phyloP scores from a whole-genome alignment of 1,139 yeast genomes.

The Yamadazyma triangularis region DNA sequence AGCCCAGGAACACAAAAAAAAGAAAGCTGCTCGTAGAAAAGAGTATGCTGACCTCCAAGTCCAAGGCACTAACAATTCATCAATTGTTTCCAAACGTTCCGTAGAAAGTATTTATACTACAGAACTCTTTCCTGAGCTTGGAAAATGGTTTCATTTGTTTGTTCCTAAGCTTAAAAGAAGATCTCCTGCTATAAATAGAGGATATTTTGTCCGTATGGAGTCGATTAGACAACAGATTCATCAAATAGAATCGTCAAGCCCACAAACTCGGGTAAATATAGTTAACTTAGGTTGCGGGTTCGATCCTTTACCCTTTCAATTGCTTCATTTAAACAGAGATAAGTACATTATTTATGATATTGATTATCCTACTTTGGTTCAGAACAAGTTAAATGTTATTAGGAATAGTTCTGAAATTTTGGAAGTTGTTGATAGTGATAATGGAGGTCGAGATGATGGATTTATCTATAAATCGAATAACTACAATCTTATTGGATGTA shows the following conservation, averaged over 20 bases:
- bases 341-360: constrained; percentile 57
- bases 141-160: constrained; percentile 61
- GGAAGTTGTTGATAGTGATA: constrained; percentile 38
- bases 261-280: constrained; percentile 30
- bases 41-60: constrained; percentile 58
- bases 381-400: constrained; percentile 51
- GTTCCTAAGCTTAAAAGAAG: constrained; percentile 67
- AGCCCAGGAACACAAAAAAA: constrained; percentile 33
- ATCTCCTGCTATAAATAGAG: constrained; percentile 78
- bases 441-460: constrained; percentile 12
- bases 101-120: constrained; percentile 63
- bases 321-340: constrained; percentile 27
- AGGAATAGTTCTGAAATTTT: constrained; percentile 42
- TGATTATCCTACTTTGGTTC: constrained; percentile 68
- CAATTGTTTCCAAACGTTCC: constrained; percentile 78
- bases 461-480: constrained; percentile 37
- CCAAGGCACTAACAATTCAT: constrained; percentile 80
- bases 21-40: constrained; percentile 45
- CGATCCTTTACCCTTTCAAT: constrained; percentile 73
- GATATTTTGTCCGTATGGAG: constrained; percentile 80
- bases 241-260: constrained; percentile 29
- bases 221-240: constrained; percentile 54
- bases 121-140: constrained; percentile 27
- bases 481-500: constrained; percentile 69
- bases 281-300: constrained; percentile 81